A percentile compares a stretch with the other conserved stretches of the same genome.
Evolutionary conservation across 345 rosid species (phyloP).

Genomic region (Euphorbia lathyris): DNA sequence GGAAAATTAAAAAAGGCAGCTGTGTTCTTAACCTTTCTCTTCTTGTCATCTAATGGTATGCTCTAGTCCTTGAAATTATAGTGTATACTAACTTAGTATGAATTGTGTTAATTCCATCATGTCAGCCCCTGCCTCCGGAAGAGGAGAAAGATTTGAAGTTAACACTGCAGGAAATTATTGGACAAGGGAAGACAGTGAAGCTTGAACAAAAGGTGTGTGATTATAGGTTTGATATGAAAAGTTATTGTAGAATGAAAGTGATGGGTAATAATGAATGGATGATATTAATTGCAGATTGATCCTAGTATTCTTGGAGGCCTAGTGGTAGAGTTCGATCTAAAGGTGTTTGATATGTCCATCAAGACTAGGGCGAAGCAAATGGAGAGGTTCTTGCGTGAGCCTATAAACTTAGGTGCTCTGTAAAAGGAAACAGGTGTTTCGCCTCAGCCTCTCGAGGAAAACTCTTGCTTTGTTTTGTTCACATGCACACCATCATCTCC

Average conservation of each 20-base stretch:
- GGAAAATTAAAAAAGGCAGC: neutral
- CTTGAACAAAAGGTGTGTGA: conserved; percentile 75
- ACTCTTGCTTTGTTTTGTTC: conserved; percentile 14
- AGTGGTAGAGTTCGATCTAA: conserved; percentile 71
- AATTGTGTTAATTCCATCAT: conserved; percentile 10
- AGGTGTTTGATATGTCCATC: conserved; percentile 97
- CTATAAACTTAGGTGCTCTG: conserved; percentile 28
- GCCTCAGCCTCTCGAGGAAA: neutral
- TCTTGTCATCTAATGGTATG: neutral
- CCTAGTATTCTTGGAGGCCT: conserved; percentile 90
- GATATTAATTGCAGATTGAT: conserved; percentile 56
- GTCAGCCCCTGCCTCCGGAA: conserved; percentile 74
- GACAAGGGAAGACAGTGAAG: conserved; percentile 69
- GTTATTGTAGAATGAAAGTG: neutral
- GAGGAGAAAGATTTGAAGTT: conserved; percentile 89
- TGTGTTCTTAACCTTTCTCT: neutral
- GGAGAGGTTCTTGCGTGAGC: conserved; percentile 91
- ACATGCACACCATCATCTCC: neutral
- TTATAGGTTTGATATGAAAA: neutral
- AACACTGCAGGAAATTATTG: conserved; percentile 70
- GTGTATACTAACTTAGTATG: neutral
- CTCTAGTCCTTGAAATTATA: neutral
- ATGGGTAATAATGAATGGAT: neutral
- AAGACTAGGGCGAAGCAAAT: conserved; percentile 82
- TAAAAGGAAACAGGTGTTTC: conserved; percentile 8